Base-by-base conservation (phyloP, 2,329 filamentous ascomycete genomes). In the Aspergillus brasiliensis region DNA sequence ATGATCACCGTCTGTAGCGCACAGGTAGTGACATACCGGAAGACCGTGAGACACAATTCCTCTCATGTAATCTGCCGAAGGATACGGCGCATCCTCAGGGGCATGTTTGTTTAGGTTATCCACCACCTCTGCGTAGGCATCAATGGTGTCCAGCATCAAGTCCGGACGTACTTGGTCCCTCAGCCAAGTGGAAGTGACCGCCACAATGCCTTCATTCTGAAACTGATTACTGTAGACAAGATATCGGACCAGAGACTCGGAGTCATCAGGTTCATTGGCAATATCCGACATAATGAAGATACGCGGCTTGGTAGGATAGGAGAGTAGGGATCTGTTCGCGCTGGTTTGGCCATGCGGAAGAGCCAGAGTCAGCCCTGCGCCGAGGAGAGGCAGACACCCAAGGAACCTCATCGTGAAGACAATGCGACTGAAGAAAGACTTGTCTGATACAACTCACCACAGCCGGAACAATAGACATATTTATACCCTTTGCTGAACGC, bases 101-200 rank as follows among this genome's bases (percentile, higher is more conserved):
- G 76, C 78, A 63, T 85, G 82, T 2, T 65, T 64, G 58, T 82
- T 81, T 8, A 86, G 71, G 59, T 81, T 85, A 8, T 79, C 75
- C 11, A 77, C 74, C 1, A 78, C 78, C 23, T 75, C 65, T 0
- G 64, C 75, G 62, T 82, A 83, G 2, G 75, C 79, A 49, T 81
- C 68, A 55, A 82, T 57, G 28, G 81, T 79, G 27, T 74, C 73
- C 58, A 74, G 67, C 65, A 83, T 80, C 34, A 79, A 73, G 57
- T 81, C 69, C 8, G 79, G 75, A 57, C 74, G 72, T 25, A 77
- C 72, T 21, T 75, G 73, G 23, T 69, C 69, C 47, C 68, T 75
- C 67, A 82, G 73, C 78, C 79, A 82, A 60, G 73, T 78, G 5
- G 79, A 81, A 0, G 80, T 81, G 46, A 71, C 74, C 7, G 79